phyloP scores from a whole-genome alignment of 768 basidiomycete genomes.

The Agaricus bisporus region DNA sequence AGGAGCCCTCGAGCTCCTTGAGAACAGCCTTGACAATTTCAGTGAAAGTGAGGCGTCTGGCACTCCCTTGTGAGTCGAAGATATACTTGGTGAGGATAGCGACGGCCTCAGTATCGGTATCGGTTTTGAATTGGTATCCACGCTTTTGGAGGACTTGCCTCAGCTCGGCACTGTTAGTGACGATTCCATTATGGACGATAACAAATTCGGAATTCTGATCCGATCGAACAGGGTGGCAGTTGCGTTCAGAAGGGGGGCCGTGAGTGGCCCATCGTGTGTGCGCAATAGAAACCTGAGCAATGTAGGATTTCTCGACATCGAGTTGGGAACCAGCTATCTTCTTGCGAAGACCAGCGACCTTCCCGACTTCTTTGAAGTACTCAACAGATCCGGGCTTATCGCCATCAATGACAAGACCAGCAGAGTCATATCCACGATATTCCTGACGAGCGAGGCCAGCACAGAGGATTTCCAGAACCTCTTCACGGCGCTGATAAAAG shows the following conservation, averaged over 20 bases:
- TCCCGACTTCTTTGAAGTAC: constrained; percentile 98
- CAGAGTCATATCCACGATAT: constrained; percentile 98
- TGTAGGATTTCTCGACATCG: constrained; percentile 69
- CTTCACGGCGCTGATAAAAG: constrained; percentile 67
- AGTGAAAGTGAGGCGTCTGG: constrained; percentile 81
- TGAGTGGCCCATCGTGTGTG: constrained; percentile 99
- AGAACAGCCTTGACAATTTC: constrained; percentile 91
- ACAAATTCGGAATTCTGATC: constrained; percentile 80
- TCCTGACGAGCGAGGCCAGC: constrained; percentile 92
- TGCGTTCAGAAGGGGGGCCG: constrained; percentile 78
- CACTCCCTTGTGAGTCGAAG: constrained; percentile 73
- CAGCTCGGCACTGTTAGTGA: constrained; percentile 89
- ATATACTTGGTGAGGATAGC: constrained; percentile 96
- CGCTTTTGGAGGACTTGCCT: constrained; percentile 91
- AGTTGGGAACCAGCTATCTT: constrained; percentile 68
- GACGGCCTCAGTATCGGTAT: constrained; percentile 97
- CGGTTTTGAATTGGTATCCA: constrained; percentile 89
- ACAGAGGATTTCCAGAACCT: constrained; percentile 85
- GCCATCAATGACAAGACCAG: constrained; percentile 86
- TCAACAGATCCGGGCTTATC: constrained; percentile 72
- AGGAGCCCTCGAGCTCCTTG: constrained; percentile 97
- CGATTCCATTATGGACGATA: constrained; percentile 97
- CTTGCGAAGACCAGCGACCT: constrained; percentile 89
- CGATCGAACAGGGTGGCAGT: constrained; percentile 93
- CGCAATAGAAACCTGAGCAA: constrained; percentile 92